Percentiles rank a stretch among this genome's conserved stretches.
Conservation (phyloP, 129 eudicot species). For the sunflower (Helianthus annuus) region HanXRQr2.0-SUNRISE NC_035446.2:115068083-115068582, state of each 20-base stretch:
- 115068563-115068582: neutral
- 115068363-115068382: conserved; percentile 1
- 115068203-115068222: conserved; percentile 22
- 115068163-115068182: conserved; percentile 12
- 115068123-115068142: conserved; percentile 96
- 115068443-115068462: neutral
- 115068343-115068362: conserved; percentile 62
- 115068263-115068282: conserved; percentile 96
- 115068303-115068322: conserved; percentile 92
- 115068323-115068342: conserved; percentile 91
- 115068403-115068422: too few species aligned
- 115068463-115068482: neutral
- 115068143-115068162: conserved; percentile 97
- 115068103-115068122: conserved; percentile 68
- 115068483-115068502: neutral
- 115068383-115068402: too few species aligned
- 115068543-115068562: neutral
- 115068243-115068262: conserved; percentile 93
- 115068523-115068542: neutral
- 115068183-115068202: neutral
- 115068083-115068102: conserved; percentile 48
- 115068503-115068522: conserved; percentile 12
- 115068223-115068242: conserved; percentile 82
- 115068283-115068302: conserved; percentile 96
- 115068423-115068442: neutral